A percentile compares a stretch with the other conserved stretches of the same genome.
Evolutionary conservation across 139 green algal genomes (phyloP).

Genomic region (Tetraselmis chui): DNA sequence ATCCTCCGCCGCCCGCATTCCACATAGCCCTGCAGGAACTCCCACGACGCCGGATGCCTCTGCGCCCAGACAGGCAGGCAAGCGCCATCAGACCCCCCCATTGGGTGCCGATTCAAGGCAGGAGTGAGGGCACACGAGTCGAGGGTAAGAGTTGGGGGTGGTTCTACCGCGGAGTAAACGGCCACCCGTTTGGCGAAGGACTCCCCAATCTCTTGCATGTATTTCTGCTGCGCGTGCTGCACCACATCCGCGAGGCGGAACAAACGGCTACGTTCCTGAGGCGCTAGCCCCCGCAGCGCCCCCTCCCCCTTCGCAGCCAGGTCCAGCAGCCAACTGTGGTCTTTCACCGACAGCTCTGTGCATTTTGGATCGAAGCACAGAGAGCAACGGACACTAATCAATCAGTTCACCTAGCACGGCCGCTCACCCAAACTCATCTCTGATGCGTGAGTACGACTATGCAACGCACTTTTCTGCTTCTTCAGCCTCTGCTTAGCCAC

Average conservation of each 20-base stretch:
- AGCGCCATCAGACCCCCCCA: too few species aligned
- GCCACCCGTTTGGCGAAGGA: neutral
- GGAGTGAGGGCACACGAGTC: too few species aligned
- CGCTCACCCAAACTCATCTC: too few species aligned
- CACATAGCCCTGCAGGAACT: neutral
- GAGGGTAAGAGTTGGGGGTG: too few species aligned
- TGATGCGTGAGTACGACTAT: too few species aligned
- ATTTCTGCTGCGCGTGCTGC: neutral
- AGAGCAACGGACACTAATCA: too few species aligned
- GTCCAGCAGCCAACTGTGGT: neutral
- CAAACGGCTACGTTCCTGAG: neutral
- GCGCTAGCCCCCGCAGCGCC: neutral
- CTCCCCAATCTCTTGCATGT: neutral
- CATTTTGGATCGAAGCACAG: too few species aligned
- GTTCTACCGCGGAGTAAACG: neutral
- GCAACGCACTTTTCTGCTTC: neutral
- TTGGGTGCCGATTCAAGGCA: too few species aligned
- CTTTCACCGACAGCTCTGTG: neutral
- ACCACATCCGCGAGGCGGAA: neutral
- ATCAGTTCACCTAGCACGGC: too few species aligned
- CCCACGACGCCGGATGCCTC: neutral
- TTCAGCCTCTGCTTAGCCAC: neutral
- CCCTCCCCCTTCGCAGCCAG: neutral
- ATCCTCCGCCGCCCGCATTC: neutral
- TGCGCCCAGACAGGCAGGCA: too few species aligned